Conservation (phyloP, 352 stramenopile genomes). For the Blastocystis sp. region DNA sequence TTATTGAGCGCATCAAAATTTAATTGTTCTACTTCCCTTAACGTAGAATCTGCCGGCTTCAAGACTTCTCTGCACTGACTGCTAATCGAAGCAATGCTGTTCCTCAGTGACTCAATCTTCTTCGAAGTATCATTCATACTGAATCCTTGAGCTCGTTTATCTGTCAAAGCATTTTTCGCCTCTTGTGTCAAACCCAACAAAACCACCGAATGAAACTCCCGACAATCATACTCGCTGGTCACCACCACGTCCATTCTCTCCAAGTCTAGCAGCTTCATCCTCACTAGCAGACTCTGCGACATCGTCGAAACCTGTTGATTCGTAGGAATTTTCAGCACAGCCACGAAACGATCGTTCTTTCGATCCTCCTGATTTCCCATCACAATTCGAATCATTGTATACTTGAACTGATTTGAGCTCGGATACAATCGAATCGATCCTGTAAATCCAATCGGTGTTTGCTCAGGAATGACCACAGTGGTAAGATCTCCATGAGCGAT, state of each 20-base stretch:
- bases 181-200: not conserved
- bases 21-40: not conserved
- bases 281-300: not conserved
- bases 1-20: not conserved
- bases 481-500: not conserved
- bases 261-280: not conserved
- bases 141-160: not conserved
- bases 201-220: not conserved
- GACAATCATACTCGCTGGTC: not conserved
- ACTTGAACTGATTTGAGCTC: not conserved
- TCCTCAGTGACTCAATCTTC: not conserved
- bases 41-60: not conserved
- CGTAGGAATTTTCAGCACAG: not conserved
- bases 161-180: not conserved
- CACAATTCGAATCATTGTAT: not conserved
- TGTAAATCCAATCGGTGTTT: not conserved
- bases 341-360: not conserved
- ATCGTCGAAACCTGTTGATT: not conserved
- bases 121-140: not conserved
- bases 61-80: not conserved
- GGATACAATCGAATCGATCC: slow-evolving; percentile 5
- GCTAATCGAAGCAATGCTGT: not conserved
- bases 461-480: not conserved
- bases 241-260: not conserved
- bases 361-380: not conserved